phyloP scores from a whole-genome alignment of 768 basidiomycete genomes.

The Chalciporus piperatus region DNA sequence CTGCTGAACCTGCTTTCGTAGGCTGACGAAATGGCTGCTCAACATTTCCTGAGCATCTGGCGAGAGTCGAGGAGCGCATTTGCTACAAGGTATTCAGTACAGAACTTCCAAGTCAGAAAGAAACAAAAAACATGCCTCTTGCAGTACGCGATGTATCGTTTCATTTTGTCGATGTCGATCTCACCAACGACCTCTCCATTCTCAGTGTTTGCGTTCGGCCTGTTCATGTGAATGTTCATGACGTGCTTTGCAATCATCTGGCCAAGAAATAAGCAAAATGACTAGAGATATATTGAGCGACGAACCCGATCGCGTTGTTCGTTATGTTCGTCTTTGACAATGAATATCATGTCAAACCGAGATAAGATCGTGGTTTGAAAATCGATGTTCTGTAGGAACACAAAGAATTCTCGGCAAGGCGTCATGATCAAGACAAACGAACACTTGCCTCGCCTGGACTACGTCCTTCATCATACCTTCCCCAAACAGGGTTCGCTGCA shows the following conservation, averaged over 20 bases:
- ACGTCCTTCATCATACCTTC: constrained; percentile 93
- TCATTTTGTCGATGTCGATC: constrained; percentile 97
- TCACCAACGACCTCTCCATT: constrained; percentile 74
- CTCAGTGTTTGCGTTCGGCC: constrained; percentile 61
- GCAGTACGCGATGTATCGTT: constrained; percentile 93
- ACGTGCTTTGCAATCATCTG: constrained; percentile 96
- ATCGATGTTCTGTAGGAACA: constrained; percentile 70
- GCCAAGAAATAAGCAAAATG: constrained; percentile 1
- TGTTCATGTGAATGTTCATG: constrained; percentile 98
- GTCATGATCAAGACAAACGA: neutral
- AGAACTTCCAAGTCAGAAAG: neutral
- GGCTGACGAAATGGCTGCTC: constrained; percentile 89
- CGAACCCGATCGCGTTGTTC: constrained; percentile 85
- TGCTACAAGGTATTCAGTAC: constrained; percentile 45
- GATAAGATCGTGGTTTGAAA: constrained; percentile 98
- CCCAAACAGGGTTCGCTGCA: constrained; percentile 97
- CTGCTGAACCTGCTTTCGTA: constrained; percentile 92
- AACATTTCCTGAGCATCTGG: constrained; percentile 95
- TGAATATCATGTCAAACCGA: constrained; percentile 99
- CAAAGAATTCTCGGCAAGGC: neutral
- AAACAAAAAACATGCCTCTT: constrained; percentile 69
- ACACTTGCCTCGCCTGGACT: constrained; percentile 83
- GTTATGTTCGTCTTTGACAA: constrained; percentile 97
- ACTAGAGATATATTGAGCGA: constrained; percentile 3
- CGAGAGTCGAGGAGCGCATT: constrained; percentile 94